These are phyloP conservation scores for Chytriomyces confervae DNA, from an alignment of 192 early-diverging fungal genomes.

Conservation along the genomic window DNA sequence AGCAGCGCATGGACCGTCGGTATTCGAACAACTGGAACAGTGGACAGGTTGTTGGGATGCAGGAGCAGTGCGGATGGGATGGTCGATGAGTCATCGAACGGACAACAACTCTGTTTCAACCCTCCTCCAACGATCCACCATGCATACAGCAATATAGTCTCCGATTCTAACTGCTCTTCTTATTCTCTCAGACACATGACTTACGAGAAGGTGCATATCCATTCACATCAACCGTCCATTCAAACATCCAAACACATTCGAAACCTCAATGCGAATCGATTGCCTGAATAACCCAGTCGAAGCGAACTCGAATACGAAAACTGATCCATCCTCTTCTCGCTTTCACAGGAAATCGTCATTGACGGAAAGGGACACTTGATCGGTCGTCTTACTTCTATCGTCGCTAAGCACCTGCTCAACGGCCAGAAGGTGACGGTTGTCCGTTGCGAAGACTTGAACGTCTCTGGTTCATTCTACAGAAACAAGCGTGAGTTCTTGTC, in stretches of 20 bases:
- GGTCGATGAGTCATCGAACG: constrained; percentile 13
- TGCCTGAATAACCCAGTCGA: neutral
- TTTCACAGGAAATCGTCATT: constrained; percentile 89
- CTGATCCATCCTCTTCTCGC: constrained; percentile 3
- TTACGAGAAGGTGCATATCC: constrained; percentile 31
- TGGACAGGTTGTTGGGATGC: neutral
- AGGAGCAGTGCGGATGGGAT: neutral
- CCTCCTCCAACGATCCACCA: neutral
- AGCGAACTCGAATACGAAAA: constrained; percentile 6
- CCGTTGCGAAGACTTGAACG: constrained; percentile 98
- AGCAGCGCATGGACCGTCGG: no score
- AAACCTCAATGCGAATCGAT: neutral
- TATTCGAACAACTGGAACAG: neutral
- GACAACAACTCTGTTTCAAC: neutral
- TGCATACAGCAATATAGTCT: no score
- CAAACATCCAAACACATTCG: neutral
- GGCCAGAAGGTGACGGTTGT: constrained; percentile 98
- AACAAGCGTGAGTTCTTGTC: constrained; percentile 88
- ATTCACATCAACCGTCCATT: neutral
- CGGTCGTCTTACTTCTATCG: constrained; percentile 95
- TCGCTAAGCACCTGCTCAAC: constrained; percentile 97
- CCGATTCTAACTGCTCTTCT: neutral
- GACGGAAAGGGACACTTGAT: constrained; percentile 99
- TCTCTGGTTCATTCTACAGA: constrained; percentile 97
- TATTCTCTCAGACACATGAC: constrained; percentile 10